Evolutionary conservation across 2,329 filamentous ascomycete genomes (phyloP).

Genomic region (Endocalyx cinctus): DNA sequence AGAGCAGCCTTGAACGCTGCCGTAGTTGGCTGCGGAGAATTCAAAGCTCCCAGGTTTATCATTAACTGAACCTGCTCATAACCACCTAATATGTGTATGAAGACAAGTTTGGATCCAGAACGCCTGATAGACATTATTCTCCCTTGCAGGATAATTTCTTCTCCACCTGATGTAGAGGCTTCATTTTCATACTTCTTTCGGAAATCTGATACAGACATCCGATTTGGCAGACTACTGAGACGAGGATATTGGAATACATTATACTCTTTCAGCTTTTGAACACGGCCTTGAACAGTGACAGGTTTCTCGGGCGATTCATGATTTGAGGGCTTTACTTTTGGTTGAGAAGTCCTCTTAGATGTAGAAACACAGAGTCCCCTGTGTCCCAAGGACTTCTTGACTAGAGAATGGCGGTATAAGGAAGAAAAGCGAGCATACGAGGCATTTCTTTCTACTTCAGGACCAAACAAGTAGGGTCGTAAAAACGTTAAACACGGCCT

Average conservation of each 20-base stretch:
- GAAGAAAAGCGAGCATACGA: slow-evolving; percentile 48
- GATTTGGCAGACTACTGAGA: slow-evolving; percentile 27
- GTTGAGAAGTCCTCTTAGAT: slow-evolving; percentile 2
- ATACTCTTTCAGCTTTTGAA: slow-evolving; percentile 47
- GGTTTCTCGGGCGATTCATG: too few species aligned
- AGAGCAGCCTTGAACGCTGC: slow-evolving; percentile 55
- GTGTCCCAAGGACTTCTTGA: too few species aligned
- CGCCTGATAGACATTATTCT: slow-evolving; percentile 25
- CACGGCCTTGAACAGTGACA: slow-evolving; percentile 26
- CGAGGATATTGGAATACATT: slow-evolving; percentile 54
- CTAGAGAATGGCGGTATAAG: slow-evolving; percentile 13
- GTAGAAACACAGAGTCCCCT: slow-evolving; percentile 11
- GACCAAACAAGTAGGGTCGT: slow-evolving; percentile 48
- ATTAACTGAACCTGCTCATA: slow-evolving; percentile 71
- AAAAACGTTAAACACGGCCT: slow-evolving; percentile 44
- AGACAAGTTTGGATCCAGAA: slow-evolving; percentile 70
- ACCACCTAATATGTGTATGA: slow-evolving; percentile 75
- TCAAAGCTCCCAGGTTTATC: slow-evolving; percentile 57
- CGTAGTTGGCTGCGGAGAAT: slow-evolving; percentile 29
- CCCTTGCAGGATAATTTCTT: slow-evolving; percentile 28
- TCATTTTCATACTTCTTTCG: slow-evolving; percentile 27
- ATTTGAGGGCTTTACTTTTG: too few species aligned
- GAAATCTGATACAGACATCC: slow-evolving; percentile 35
- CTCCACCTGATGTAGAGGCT: slow-evolving; percentile 13
- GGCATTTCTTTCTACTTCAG: slow-evolving; percentile 30